Evolutionary conservation across 495 filamentous ascomycete species (phyloP).

Genomic region (Lepidopterella palustris): DNA sequence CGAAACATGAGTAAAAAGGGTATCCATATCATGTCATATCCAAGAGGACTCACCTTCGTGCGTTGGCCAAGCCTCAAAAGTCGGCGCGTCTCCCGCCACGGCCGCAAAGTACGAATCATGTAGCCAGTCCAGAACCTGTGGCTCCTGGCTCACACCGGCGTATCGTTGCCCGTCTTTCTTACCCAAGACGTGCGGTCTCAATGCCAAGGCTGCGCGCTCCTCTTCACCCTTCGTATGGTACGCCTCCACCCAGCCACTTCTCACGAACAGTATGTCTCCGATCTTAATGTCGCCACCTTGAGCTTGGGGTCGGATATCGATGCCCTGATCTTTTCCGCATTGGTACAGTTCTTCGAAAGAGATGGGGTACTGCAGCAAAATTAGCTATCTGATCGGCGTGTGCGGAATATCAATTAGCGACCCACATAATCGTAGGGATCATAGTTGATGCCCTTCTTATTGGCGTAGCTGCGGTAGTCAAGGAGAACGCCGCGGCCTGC

Average conservation of each 20-base stretch:
- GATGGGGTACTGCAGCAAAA: conserved; percentile 46
- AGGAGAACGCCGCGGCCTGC: conserved; percentile 55
- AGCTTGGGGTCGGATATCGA: conserved; percentile 46
- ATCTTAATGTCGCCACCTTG: conserved; percentile 57
- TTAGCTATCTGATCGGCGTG: not conserved
- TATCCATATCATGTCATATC: not conserved
- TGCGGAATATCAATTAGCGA: not conserved
- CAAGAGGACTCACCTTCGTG: conserved; percentile 29
- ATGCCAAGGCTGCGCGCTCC: conserved; percentile 38
- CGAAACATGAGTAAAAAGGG: not conserved
- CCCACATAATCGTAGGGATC: conserved; percentile 44
- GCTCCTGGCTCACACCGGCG: conserved; percentile 53
- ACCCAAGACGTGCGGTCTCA: conserved; percentile 35
- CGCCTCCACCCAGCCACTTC: conserved; percentile 57
- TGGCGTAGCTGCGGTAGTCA: conserved; percentile 46
- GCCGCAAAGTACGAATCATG: conserved; percentile 62
- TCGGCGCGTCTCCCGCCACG: conserved; percentile 55
- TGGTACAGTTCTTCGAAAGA: conserved; percentile 49
- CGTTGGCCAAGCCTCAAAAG: conserved; percentile 57
- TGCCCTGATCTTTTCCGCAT: conserved; percentile 51
- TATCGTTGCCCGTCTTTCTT: conserved; percentile 42
- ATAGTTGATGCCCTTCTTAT: conserved; percentile 45
- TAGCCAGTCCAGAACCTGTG: conserved; percentile 54
- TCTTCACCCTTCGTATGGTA: conserved; percentile 42
- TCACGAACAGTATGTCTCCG: conserved; percentile 62